Evolutionary conservation across 2,329 filamentous ascomycete genomes (phyloP), one percentile per base, ranked within the genome.

Genomic region (Drechslerella coelobrocha): DNA sequence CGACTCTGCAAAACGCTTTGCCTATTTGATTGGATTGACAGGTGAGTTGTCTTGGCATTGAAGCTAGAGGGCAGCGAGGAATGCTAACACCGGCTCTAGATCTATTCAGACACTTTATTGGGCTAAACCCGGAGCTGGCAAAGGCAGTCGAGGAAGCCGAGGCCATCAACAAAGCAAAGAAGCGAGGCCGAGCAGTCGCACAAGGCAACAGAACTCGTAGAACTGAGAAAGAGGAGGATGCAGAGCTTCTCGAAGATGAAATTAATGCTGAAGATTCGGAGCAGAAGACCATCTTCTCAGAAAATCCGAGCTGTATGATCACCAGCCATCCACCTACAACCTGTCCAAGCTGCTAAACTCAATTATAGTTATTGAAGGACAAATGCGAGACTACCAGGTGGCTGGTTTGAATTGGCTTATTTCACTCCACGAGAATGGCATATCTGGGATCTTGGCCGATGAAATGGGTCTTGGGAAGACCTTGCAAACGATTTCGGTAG

Each of bases 381-480:
- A 85, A 63, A 97, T 99, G 91, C 88, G 94, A 77, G 94, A 99
- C 79, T 99, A 99, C 80, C 94, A 99, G 79, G 84, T 99, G 75
- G 90, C 91, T 31, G 94, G 94, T 74, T 83, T 99, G 74, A 99
- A 99, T 79, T 99, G 94, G 94, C 85, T 99, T 48, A 92, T 99
- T 75, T 97, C 92, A 10, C 84, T 99, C 4, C 94, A 99, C 77
- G 94, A 99, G 80, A 99, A 99, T 77, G 94, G 94, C 82, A 99
- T 99, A 74, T 97, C 93, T 19, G 94, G 94, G 75, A 99, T 99
- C 73, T 83, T 99, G 53, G 94, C 94, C 72, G 94, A 99, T 77
- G 94, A 99, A 81, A 99, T 99, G 94, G 94, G 94, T 80, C 84
- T 99, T 19, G 94, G 94, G 76, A 99, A 99, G 83, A 99, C 94